These are phyloP conservation scores for Arthrobotrys pseudoclavata DNA, from an alignment of 2,329 filamentous ascomycete genomes.

Conservation along the genomic window DNA sequence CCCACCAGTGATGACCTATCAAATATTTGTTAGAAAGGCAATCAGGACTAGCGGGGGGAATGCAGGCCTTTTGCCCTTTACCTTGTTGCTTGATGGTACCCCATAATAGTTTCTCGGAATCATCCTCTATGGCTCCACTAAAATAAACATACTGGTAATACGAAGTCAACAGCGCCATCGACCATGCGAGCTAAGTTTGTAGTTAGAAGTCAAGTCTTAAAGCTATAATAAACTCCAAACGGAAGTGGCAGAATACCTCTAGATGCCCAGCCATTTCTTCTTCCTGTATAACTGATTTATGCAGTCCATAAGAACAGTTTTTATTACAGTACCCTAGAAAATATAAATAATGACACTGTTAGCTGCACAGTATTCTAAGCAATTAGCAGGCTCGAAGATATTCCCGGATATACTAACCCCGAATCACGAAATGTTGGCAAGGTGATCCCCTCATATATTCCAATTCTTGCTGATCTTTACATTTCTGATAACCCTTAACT, in stretches of 20 bases:
- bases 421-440: conserved; percentile 4
- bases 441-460: not conserved
- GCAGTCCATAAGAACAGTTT: not conserved
- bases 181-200: conserved; percentile 10
- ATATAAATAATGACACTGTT: not conserved
- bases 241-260: not conserved
- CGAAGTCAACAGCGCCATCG: conserved; percentile 6
- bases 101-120: not conserved
- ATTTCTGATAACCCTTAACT: not conserved
- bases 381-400: too few species aligned
- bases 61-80: too few species aligned
- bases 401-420: not conserved
- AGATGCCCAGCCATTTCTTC: not conserved
- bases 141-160: not conserved
- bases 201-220: too few species aligned
- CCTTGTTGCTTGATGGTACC: not conserved
- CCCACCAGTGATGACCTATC: conserved; percentile 8
- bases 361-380: not conserved
- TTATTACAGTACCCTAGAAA: not conserved
- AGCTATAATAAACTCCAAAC: too few species aligned
- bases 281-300: not conserved
- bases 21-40: not conserved
- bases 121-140: not conserved
- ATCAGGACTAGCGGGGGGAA: too few species aligned
- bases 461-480: not conserved